Evolutionary conservation across 441 rosid genomes (phyloP).

Genomic region (Pelargonium myrrhifolium): DNA sequence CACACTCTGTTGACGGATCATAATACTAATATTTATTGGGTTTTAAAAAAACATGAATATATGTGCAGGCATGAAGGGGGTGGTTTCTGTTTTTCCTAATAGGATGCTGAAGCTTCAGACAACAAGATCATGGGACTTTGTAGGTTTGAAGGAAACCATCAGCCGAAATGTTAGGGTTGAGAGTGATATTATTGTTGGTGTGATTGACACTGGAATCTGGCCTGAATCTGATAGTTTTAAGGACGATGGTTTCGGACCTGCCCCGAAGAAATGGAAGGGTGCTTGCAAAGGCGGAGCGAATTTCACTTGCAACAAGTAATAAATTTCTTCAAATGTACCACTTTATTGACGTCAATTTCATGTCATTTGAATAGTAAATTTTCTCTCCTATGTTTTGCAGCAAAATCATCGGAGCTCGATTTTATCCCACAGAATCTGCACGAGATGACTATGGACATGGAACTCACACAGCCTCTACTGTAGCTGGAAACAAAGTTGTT

Average conservation of each 20-base stretch:
- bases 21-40: too few species aligned
- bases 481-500: conserved; percentile 23
- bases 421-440: conserved; percentile 20
- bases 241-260: conserved; percentile 41
- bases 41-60: too few species aligned
- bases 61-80: conserved; percentile 27
- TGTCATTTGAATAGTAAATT: too few species aligned
- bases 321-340: too few species aligned
- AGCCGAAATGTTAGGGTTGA: conserved; percentile 13
- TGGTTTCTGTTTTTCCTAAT: conserved; percentile 47
- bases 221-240: conserved; percentile 37
- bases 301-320: background rate
- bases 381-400: too few species aligned
- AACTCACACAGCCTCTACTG: conserved; percentile 35
- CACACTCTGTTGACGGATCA: too few species aligned
- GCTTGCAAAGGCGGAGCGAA: conserved; percentile 34
- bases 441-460: conserved; percentile 31
- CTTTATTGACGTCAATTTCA: too few species aligned
- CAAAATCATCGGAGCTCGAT: conserved; percentile 17
- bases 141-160: conserved; percentile 26
- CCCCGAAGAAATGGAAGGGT: conserved; percentile 56
- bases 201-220: conserved; percentile 34
- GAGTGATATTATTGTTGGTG: conserved; percentile 35
- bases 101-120: conserved; percentile 33
- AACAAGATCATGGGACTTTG: conserved; percentile 49